Base-by-base conservation (phyloP, 1,139 yeast genomes). In the Blastobotrys petasosporus region DNA sequence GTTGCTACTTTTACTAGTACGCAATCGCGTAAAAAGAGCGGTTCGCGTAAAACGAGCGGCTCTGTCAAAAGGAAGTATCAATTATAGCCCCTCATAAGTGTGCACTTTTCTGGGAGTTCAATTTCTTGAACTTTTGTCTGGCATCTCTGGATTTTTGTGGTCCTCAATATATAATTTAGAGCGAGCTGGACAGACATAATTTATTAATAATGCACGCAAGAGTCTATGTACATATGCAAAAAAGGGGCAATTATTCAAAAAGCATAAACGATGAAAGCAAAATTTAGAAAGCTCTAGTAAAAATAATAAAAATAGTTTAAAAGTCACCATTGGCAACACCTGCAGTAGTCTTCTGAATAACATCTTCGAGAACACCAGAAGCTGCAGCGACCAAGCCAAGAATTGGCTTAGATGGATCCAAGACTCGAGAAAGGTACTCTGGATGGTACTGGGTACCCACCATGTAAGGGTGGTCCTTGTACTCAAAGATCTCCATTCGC, bases 401-500 rank as follows among this genome's bases (percentile, higher is more conserved):
- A 72, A 92, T 85, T 47, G 99, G 99, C 67, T 87, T 79, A 32
- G 97, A 88, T 47, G 99, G 98, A 59, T 87, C 95, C 66, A 92
- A 77, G 32, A 94, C 98, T 69, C 94, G 87, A 39, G 97, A 87
- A 57, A 90, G 77, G 67, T 92, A 92, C 71, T 92, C 99, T 39
- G 99, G 99, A 65, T 92, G 99, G 71, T 90, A 92, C 73, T 92
- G 99, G 37, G 97, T 86, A 56, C 94, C 99, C 59, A 88, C 94
- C 63, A 71, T 90, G 72, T 82, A 92, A 62, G 94, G 94, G 67
- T 90, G 97, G 55, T 70, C 75, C 54, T 71, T 67, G 59, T 88
- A 73, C 69, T 92, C 98, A 51, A 87, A 75, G 51, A 88, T 82
- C 71, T 92, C 98, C 95, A 94, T 92, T 73, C 98, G 83, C 60